These are phyloP conservation scores for Cladosporium colombiae DNA, from an alignment of 2,329 filamentous ascomycete species.

Conservation along the genomic window DNA sequence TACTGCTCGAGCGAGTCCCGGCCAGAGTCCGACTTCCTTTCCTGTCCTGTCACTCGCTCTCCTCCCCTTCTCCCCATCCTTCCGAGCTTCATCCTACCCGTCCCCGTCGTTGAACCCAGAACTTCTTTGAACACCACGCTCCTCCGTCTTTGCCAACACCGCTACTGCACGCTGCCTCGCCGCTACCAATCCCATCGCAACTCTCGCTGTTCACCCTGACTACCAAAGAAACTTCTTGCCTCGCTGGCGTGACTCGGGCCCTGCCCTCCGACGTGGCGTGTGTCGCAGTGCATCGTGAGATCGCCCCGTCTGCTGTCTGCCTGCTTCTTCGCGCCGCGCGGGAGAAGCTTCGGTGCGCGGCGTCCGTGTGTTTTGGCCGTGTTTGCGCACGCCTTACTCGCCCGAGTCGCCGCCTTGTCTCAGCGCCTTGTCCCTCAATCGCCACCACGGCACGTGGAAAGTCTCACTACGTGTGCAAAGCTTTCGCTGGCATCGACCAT, in stretches of 20 bases:
- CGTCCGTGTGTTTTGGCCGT: not conserved
- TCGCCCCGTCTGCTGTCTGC: not conserved
- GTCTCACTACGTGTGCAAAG: not conserved
- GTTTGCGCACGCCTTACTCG: not conserved
- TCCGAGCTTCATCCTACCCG: conserved; percentile 14
- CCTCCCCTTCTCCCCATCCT: not conserved
- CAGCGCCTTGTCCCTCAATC: not conserved
- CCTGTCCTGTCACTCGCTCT: not conserved
- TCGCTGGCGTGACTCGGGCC: not conserved
- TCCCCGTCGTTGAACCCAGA: conserved; percentile 8
- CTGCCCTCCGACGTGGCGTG: not conserved
- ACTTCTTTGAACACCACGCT: not conserved
- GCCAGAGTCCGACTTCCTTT: conserved; percentile 1
- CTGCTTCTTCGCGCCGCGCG: not conserved
- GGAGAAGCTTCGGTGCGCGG: conserved; percentile 5
- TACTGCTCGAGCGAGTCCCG: not conserved
- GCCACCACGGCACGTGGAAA: conserved; percentile 8
- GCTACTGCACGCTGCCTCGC: not conserved
- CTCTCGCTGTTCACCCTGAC: not conserved
- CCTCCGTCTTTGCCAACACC: not conserved
- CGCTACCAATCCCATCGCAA: conserved; percentile 2
- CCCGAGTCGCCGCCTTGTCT: not conserved
- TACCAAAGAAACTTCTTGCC: not conserved
- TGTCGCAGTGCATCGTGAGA: not conserved
- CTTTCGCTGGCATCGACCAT: not conserved